These are phyloP conservation scores for Gremmenia infestans DNA, from an alignment of 2,329 filamentous ascomycete species.

Conservation along the genomic window DNA sequence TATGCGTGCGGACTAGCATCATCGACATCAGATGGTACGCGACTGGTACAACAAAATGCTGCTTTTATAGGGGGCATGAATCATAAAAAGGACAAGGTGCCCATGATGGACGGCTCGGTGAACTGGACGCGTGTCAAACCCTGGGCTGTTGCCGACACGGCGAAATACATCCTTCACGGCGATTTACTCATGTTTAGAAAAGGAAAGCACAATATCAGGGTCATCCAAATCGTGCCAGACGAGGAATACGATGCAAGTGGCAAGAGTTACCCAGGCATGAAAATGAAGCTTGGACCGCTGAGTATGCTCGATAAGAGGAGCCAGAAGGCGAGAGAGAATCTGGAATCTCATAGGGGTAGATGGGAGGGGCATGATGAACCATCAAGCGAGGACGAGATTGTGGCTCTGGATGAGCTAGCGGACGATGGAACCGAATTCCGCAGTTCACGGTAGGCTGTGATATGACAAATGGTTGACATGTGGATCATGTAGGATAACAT, in stretches of 20 bases:
- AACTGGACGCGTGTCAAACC: constrained; percentile 58
- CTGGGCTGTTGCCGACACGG: constrained; percentile 52
- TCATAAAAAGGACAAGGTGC: constrained; percentile 34
- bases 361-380: background rate
- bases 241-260: constrained; percentile 33
- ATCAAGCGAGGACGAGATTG: too few species aligned
- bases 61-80: constrained; percentile 56
- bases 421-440: too few species aligned
- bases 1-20: constrained; percentile 53
- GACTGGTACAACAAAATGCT: constrained; percentile 49
- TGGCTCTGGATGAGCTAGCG: too few species aligned
- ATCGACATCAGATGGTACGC: constrained; percentile 54
- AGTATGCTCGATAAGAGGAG: constrained; percentile 6
- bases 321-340: constrained; percentile 1
- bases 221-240: constrained; percentile 55
- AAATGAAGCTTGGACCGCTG: background rate
- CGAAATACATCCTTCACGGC: constrained; percentile 55
- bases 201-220: constrained; percentile 58
- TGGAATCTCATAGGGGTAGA: background rate
- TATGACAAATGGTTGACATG: too few species aligned
- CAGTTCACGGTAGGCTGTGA: too few species aligned
- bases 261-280: constrained; percentile 6
- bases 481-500: too few species aligned
- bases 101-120: constrained; percentile 47
- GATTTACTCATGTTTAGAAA: constrained; percentile 55